Evolutionary conservation across 495 filamentous ascomycete species (phyloP).

Genomic region (Talaromyces nanjingensis): DNA sequence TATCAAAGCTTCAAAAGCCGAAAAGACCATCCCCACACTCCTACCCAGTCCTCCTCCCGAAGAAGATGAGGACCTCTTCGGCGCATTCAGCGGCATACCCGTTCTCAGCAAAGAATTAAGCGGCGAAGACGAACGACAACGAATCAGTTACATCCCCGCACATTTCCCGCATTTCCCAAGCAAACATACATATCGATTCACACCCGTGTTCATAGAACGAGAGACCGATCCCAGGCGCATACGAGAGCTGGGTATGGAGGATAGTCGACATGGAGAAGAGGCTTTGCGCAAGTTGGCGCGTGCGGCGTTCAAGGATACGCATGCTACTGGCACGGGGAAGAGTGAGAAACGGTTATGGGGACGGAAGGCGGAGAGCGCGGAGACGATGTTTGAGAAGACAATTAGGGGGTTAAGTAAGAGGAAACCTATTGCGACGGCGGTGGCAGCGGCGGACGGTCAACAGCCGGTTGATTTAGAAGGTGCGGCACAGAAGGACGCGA

Average conservation of each 20-base stretch:
- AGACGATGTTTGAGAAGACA: slow-evolving; percentile 45
- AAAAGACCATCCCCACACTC: slow-evolving; percentile 23
- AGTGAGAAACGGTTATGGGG: slow-evolving; percentile 40
- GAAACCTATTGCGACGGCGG: slow-evolving; percentile 14
- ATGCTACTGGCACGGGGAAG: slow-evolving; percentile 23
- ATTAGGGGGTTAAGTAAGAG: slow-evolving; percentile 32
- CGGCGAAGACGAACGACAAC: slow-evolving; percentile 40
- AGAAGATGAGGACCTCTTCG: slow-evolving; percentile 24
- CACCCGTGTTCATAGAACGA: slow-evolving; percentile 57
- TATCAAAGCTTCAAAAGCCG: slow-evolving; percentile 26
- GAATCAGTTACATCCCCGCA: slow-evolving; percentile 51
- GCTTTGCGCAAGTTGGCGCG: slow-evolving; percentile 61
- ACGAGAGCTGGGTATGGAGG: slow-evolving; percentile 64
- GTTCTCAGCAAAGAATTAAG: slow-evolving; percentile 50
- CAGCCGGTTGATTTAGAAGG: slow-evolving; percentile 29
- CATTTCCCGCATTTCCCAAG: slow-evolving; percentile 66
- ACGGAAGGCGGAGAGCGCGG: slow-evolving; percentile 34
- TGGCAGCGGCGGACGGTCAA: slow-evolving; percentile 10
- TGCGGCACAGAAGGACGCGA: slow-evolving; percentile 21
- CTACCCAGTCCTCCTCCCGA: slow-evolving; percentile 42
- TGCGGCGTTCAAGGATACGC: slow-evolving; percentile 40
- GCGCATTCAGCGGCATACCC: slow-evolving; percentile 25
- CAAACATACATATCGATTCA: slow-evolving; percentile 65
- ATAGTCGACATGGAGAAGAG: slow-evolving; percentile 67
- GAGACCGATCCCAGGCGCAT: slow-evolving; percentile 65